Base-by-base conservation (phyloP, 192 early-diverging fungal species). In the Coemansia biformis region DNA sequence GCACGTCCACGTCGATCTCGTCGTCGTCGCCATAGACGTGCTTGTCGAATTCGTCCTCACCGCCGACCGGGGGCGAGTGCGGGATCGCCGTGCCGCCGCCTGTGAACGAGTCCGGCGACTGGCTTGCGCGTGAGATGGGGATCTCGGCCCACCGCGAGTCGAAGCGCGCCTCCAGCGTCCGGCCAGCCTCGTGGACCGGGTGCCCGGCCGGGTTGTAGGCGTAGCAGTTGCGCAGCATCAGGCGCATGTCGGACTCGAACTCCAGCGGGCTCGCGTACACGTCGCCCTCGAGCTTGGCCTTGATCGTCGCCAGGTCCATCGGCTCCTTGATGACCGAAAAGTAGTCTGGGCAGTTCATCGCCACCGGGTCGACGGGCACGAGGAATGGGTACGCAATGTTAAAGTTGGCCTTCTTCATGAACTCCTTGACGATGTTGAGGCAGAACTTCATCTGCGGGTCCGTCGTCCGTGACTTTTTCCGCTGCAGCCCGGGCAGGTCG, bases 211-310 rank as follows among this genome's bases (percentile, higher is more conserved):
- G 77, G 43, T 93, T 92, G 77, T 87, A 93, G 2, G 67, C 57
- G 43, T 82, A 89, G 72, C 92, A 95, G 70, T 95, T 95, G 39
- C 72, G 70, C 52, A 95, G 81, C 78, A 93, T 89, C 22, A 92
- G 75, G 10, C 82, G 79, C 16, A 85, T 58, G 54, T 95, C 92
- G 1, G 78, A 76, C 51, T 84, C 83, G 48, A 89, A 91, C 35
- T 86, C 85, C 12, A 81, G 77, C 8, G 78, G 63, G 22, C 55
- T 58, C 11, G 54, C 38, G 56, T 95, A 95, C 13, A 75, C 64
- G 5, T 79, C 81, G 31, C 56, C 39, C 34, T 89, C 83, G 6
- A 92, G 68, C 64, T 84, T 84, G 38, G 63, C 59, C 55, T 77
- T 70, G 11, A 95, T 83, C 0, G 92, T 95, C 19, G 78, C 74